These are phyloP conservation scores for Cordyceps tenuipes DNA, from an alignment of 2,329 filamentous ascomycete genomes.

Conservation along the genomic window DNA sequence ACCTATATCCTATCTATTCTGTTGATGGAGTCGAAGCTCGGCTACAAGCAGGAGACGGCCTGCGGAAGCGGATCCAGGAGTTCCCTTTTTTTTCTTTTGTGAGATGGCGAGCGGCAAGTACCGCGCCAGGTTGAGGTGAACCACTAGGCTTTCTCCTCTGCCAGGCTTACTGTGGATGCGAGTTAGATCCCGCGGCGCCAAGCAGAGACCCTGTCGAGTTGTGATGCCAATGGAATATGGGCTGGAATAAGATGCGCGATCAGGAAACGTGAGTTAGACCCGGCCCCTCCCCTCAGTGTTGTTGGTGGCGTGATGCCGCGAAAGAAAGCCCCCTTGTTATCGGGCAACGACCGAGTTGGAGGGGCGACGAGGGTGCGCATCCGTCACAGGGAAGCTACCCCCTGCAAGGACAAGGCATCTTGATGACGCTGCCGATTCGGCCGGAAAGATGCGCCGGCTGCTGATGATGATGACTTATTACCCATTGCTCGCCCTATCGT, in stretches of 20 bases:
- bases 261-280: neutral
- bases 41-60: neutral
- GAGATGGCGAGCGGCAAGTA: neutral
- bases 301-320: neutral
- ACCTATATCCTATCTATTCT: neutral
- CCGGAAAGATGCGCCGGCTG: neutral
- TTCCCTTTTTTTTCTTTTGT: neutral
- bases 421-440: neutral
- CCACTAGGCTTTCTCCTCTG: too few species aligned
- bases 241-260: neutral
- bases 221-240: neutral
- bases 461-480: neutral
- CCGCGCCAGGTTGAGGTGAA: neutral
- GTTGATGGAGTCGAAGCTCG: neutral
- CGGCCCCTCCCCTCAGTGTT: neutral
- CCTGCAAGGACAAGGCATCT: neutral
- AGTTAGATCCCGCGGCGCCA: neutral
- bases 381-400: neutral
- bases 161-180: neutral
- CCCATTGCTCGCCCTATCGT: neutral
- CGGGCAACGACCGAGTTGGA: conserved; percentile 5
- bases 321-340: neutral
- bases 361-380: neutral
- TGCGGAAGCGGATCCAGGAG: neutral
- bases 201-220: neutral